Evolutionary conservation across 106 monocot species (phyloP).

Genomic region (Narthecium ossifragum): DNA sequence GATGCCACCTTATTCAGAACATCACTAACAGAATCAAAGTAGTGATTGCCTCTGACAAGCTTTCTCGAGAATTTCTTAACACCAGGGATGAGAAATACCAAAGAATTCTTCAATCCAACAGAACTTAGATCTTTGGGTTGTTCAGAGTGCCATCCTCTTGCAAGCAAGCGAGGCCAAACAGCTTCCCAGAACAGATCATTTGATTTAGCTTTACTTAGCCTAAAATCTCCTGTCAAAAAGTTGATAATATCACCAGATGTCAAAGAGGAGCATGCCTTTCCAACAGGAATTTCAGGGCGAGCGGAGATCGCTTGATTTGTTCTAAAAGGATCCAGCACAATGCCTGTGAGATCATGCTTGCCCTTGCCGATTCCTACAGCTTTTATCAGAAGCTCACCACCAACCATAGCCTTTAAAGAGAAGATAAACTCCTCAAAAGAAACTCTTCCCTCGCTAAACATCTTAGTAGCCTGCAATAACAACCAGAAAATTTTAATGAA

Average conservation of each 20-base stretch:
- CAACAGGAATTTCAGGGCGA: conserved; percentile 19
- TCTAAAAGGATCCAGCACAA: conserved; percentile 10
- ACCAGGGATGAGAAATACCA: conserved; percentile 78
- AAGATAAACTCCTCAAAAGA: conserved; percentile 11
- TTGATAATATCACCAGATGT: conserved; percentile 58
- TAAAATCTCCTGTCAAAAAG: conserved; percentile 79
- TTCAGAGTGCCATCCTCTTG: conserved; percentile 80
- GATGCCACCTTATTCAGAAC: conserved; percentile 79
- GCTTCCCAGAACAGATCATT: conserved; percentile 98
- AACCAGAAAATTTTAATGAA: no score
- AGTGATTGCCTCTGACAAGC: conserved; percentile 80
- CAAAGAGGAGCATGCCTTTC: conserved; percentile 75
- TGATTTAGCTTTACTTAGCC: conserved; percentile 79
- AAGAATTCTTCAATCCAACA: conserved; percentile 24
- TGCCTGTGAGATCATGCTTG: conserved; percentile 11
- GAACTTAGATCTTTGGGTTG: conserved; percentile 51
- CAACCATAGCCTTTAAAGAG: conserved; percentile 4
- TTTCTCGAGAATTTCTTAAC: conserved; percentile 76
- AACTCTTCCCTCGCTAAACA: conserved; percentile 7
- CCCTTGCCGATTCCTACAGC: conserved; percentile 17
- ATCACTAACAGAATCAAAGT: conserved; percentile 92
- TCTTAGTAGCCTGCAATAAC: conserved; percentile 3
- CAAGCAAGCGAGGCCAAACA: conserved; percentile 91
- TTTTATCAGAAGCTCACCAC: conserved; percentile 3
- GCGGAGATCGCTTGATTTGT: not conserved